Evolutionary conservation across 2,329 filamentous ascomycete genomes (phyloP).

Genomic region (Fusarium chlamydosporum): DNA sequence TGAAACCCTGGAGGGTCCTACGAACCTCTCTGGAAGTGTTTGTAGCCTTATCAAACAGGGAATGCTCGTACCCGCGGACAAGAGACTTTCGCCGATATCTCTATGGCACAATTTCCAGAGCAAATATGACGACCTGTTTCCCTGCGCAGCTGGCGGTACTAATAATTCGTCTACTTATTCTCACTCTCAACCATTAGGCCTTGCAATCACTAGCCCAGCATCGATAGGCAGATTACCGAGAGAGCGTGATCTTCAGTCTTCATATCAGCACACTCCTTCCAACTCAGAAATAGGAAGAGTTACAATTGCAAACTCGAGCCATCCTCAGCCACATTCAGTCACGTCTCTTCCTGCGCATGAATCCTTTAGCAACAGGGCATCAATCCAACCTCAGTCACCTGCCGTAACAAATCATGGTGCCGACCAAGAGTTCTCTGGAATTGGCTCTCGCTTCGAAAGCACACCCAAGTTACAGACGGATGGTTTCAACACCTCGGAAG

Average conservation of each 20-base stretch:
- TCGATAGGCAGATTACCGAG: not conserved
- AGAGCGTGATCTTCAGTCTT: not conserved
- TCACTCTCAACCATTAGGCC: not conserved
- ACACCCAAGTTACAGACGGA: not conserved
- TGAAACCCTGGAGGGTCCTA: not conserved
- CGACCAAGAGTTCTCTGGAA: not conserved
- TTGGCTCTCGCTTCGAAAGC: not conserved
- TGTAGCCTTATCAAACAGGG: slow-evolving; percentile 11
- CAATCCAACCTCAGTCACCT: not conserved
- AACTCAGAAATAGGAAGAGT: not conserved
- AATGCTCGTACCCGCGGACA: slow-evolving; percentile 15
- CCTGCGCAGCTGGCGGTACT: too few species aligned
- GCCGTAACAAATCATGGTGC: not conserved
- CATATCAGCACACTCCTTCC: not conserved
- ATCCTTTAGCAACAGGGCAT: not conserved
- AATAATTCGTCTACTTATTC: not conserved
- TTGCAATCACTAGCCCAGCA: not conserved
- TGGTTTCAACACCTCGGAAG: not conserved
- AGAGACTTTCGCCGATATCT: not conserved
- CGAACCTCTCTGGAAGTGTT: slow-evolving; percentile 10
- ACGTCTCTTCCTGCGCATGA: not conserved
- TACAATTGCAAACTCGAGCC: not conserved
- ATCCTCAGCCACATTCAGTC: not conserved
- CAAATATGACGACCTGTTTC: not conserved
- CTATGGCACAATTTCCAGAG: slow-evolving; percentile 11